phyloP scores from a whole-genome alignment of 2,329 filamentous ascomycete genomes.

The Zarea fungicola region DNA sequence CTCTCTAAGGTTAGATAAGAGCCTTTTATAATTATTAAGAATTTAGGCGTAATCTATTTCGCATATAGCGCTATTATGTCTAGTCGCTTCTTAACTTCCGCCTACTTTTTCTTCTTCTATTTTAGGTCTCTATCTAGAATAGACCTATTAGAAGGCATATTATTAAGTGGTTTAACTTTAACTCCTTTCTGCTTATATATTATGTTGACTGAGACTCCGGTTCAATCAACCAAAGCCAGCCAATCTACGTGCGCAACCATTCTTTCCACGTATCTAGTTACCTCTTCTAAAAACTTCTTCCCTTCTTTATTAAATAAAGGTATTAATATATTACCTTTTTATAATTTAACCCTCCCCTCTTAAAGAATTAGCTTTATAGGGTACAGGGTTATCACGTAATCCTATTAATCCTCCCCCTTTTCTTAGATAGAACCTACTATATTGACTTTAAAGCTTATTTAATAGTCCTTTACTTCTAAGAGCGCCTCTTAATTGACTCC shows the following conservation, averaged over 20 bases:
- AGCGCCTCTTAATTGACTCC: neutral
- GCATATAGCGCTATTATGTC: neutral
- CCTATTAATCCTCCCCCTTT: neutral
- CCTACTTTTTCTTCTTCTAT: neutral
- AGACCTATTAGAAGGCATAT: neutral
- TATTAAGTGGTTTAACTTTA: neutral
- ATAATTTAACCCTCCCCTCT: too few relatives aligned
- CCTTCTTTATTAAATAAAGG: too few relatives aligned
- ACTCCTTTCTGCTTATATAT: neutral
- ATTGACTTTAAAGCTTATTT: neutral
- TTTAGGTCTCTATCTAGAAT: neutral
- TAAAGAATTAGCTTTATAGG: too few relatives aligned
- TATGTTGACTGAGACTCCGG: neutral
- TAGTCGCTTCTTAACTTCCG: neutral
- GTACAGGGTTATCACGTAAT: too few relatives aligned
- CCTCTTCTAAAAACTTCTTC: too few relatives aligned
- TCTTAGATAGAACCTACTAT: neutral
- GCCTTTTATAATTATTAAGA: neutral
- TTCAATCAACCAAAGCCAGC: too few relatives aligned
- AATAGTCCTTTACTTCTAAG: neutral
- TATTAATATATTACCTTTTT: too few relatives aligned
- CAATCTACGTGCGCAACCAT: too few relatives aligned
- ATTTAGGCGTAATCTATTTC: neutral
- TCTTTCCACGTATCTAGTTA: neutral
- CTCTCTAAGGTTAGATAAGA: neutral